A percentile compares a stretch with the other conserved stretches of the same genome.
phyloP scores from a whole-genome alignment of 345 rosid genomes.

The Dovyalis caffra region DNA sequence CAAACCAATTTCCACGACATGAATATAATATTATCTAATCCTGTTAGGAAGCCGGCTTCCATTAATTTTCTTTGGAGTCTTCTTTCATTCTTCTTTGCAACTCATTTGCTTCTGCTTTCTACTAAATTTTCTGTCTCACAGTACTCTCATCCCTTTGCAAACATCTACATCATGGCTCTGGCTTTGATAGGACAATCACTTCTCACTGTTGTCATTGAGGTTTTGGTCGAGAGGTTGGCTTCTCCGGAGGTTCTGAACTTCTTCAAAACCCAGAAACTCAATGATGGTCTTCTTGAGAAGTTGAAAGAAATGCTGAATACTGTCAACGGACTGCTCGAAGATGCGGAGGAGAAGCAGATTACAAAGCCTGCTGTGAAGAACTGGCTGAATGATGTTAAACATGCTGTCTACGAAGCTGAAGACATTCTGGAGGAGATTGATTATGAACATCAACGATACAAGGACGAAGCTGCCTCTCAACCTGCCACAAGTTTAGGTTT shows the following conservation, averaged over 20 bases:
- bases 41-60: too few species aligned
- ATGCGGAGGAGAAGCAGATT: conserved; percentile 24
- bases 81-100: too few species aligned
- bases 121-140: too few species aligned
- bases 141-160: too few species aligned
- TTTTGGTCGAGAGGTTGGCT: background rate
- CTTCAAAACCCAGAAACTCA: conserved; percentile 8
- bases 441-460: background rate
- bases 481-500: too few species aligned
- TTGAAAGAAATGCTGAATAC: background rate
- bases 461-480: background rate
- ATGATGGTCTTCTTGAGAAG: background rate
- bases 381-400: conserved; percentile 20
- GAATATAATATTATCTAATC: too few species aligned
- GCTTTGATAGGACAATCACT: background rate
- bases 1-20: too few species aligned
- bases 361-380: background rate
- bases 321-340: conserved; percentile 11
- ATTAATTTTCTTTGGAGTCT: too few species aligned
- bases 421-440: conserved; percentile 22
- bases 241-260: background rate
- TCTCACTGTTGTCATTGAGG: conserved; percentile 8
- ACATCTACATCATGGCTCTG: conserved; percentile 6
- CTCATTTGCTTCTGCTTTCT: too few species aligned
- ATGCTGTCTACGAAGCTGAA: conserved; percentile 23